Percentiles rank a stretch among this genome's conserved stretches.
Evolutionary conservation across 1,284 basidiomycete genomes (phyloP).

Genomic region (Amylostereum areolatum): DNA sequence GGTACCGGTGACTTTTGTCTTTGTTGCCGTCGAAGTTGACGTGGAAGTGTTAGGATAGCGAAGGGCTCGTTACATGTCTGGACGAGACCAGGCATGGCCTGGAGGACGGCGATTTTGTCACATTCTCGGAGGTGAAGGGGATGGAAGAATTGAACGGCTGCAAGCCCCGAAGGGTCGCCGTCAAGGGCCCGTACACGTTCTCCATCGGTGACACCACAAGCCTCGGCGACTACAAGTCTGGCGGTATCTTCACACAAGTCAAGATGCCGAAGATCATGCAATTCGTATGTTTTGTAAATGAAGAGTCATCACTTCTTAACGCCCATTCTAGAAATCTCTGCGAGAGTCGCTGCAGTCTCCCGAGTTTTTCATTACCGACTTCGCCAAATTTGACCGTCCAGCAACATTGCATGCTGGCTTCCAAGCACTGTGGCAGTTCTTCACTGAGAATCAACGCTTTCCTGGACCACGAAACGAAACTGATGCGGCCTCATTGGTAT

Average conservation of each 20-base stretch:
- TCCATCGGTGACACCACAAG: constrained; percentile 85
- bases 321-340: constrained; percentile 74
- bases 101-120: constrained; percentile 97
- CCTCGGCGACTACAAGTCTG: constrained; percentile 77
- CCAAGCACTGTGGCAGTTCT: constrained; percentile 88
- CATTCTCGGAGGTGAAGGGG: constrained; percentile 96
- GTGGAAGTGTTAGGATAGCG: constrained; percentile 52
- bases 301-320: not conserved
- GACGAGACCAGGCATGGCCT: constrained; percentile 98
- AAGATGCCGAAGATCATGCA: constrained; percentile 97
- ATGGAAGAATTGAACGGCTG: constrained; percentile 90
- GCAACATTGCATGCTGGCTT: constrained; percentile 90
- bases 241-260: constrained; percentile 97
- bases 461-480: constrained; percentile 82
- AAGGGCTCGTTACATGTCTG: constrained; percentile 92
- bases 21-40: not conserved
- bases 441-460: constrained; percentile 59
- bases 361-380: constrained; percentile 94
- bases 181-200: constrained; percentile 97
- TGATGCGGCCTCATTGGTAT: constrained; percentile 73
- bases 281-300: constrained; percentile 58
- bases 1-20: constrained; percentile 31
- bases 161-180: constrained; percentile 86
- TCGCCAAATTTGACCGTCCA: constrained; percentile 96
- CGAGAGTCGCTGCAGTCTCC: constrained; percentile 81